Conservation (phyloP, 1,139 yeast species). For the Debaryomycetaceae sp. region DNA sequence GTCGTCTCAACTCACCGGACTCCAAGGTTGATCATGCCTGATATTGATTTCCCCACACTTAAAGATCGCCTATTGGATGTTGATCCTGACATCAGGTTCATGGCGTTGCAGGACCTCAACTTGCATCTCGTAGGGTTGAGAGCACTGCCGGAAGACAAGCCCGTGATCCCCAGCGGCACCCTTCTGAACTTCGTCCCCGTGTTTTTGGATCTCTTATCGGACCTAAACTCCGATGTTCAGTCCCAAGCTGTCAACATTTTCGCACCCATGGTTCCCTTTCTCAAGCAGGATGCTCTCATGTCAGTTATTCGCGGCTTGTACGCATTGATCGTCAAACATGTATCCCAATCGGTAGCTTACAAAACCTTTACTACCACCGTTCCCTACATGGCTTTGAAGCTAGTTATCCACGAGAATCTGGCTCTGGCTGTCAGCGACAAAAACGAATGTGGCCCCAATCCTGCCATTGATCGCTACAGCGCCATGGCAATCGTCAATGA, state of each 20-base stretch:
- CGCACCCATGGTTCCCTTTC: slow-evolving; percentile 24
- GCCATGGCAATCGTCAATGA: slow-evolving; percentile 11
- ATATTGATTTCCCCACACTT: slow-evolving; percentile 12
- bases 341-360: slow-evolving; percentile 12
- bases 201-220: slow-evolving; percentile 45
- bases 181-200: slow-evolving; percentile 35
- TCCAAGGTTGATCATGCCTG: slow-evolving; percentile 10
- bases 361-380: slow-evolving; percentile 48
- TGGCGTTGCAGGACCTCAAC: slow-evolving; percentile 75
- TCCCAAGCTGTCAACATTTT: slow-evolving; percentile 62
- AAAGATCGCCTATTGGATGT: slow-evolving; percentile 49
- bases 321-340: slow-evolving; percentile 11
- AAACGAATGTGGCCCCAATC: background rate
- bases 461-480: slow-evolving; percentile 6
- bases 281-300: slow-evolving; percentile 15
- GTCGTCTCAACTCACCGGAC: no score
- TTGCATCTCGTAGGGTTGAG: slow-evolving; percentile 23
- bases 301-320: slow-evolving; percentile 17
- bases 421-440: background rate
- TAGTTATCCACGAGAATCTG: slow-evolving; percentile 31
- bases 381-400: slow-evolving; percentile 60
- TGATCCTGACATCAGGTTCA: slow-evolving; percentile 77
- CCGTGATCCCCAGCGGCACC: slow-evolving; percentile 5
- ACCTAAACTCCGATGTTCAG: slow-evolving; percentile 67
- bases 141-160: background rate